A percentile compares a stretch with the other conserved stretches of the same genome.
These are phyloP conservation scores for Peltaster fructicola DNA, from an alignment of 2,329 filamentous ascomycete species.

Conservation along the genomic window DNA sequence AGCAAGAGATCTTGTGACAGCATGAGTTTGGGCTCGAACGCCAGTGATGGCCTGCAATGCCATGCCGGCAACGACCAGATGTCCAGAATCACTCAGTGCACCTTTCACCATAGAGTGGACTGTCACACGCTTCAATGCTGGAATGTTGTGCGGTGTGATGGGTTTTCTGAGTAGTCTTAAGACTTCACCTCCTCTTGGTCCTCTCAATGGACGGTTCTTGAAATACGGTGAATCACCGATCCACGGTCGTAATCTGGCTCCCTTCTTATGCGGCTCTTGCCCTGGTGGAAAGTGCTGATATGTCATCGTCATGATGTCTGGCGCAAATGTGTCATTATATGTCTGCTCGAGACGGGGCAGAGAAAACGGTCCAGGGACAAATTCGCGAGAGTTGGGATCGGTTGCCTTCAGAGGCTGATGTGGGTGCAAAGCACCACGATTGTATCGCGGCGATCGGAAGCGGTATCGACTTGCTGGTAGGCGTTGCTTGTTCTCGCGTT, in stretches of 20 bases:
- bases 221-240: conserved; percentile 85
- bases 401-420: conserved; percentile 76
- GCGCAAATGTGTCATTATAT: conserved; percentile 67
- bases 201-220: conserved; percentile 72
- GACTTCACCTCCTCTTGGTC: conserved; percentile 61
- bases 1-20: conserved; percentile 50
- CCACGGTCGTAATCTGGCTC: conserved; percentile 64
- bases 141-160: conserved; percentile 67
- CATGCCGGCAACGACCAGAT: conserved; percentile 69
- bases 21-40: conserved; percentile 51
- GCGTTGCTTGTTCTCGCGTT: conserved; percentile 27
- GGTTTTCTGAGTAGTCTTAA: conserved; percentile 50
- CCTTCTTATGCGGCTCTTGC: conserved; percentile 38
- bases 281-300: conserved; percentile 78
- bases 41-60: conserved; percentile 74
- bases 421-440: conserved; percentile 83
- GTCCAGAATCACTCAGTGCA: conserved; percentile 51
- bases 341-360: conserved; percentile 77
- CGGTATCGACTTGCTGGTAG: conserved; percentile 60
- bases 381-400: conserved; percentile 74
- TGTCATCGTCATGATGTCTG: conserved; percentile 74
- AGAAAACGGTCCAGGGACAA: conserved; percentile 79
- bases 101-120: conserved; percentile 57
- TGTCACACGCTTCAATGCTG: conserved; percentile 62
- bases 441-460: conserved; percentile 84